phyloP scores from a whole-genome alignment of 2,329 filamentous ascomycete genomes.

The Botrytis aclada region DNA sequence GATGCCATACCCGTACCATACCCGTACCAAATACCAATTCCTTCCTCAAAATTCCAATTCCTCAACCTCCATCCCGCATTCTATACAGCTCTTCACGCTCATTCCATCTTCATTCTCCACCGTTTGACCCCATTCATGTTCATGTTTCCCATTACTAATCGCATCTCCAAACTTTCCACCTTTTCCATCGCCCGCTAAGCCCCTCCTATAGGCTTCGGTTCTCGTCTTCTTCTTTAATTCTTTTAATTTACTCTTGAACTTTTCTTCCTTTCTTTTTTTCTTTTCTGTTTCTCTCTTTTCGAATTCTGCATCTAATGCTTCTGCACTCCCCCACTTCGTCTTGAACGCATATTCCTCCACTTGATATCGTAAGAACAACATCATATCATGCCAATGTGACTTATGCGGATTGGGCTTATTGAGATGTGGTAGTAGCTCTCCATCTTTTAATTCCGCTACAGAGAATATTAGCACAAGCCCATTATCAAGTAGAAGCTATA shows the following conservation, averaged over 20 bases:
- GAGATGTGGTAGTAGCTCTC: conserved; percentile 80
- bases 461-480: conserved; percentile 13
- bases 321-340: conserved; percentile 85
- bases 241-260: conserved; percentile 84
- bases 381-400: conserved; percentile 97
- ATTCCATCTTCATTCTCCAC: conserved; percentile 69
- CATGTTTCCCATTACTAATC: conserved; percentile 69
- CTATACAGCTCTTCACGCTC: conserved; percentile 75
- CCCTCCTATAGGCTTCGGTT: conserved; percentile 82
- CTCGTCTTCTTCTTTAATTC: conserved; percentile 92
- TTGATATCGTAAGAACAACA: conserved; percentile 90
- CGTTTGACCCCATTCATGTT: conserved; percentile 79
- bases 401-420: conserved; percentile 93
- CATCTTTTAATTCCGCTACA: conserved; percentile 85
- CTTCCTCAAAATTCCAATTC: conserved; percentile 48
- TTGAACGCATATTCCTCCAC: conserved; percentile 90
- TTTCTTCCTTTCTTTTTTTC: conserved; percentile 82
- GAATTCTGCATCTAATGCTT: conserved; percentile 85
- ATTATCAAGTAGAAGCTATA: background rate
- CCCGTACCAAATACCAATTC: background rate
- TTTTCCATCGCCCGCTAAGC: conserved; percentile 52
- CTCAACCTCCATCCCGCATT: conserved; percentile 77
- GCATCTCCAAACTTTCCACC: conserved; percentile 69
- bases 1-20: background rate
- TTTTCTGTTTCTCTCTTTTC: conserved; percentile 73